Conservation (phyloP, 768 basidiomycete species). For the Auricularia sp. region DNA sequence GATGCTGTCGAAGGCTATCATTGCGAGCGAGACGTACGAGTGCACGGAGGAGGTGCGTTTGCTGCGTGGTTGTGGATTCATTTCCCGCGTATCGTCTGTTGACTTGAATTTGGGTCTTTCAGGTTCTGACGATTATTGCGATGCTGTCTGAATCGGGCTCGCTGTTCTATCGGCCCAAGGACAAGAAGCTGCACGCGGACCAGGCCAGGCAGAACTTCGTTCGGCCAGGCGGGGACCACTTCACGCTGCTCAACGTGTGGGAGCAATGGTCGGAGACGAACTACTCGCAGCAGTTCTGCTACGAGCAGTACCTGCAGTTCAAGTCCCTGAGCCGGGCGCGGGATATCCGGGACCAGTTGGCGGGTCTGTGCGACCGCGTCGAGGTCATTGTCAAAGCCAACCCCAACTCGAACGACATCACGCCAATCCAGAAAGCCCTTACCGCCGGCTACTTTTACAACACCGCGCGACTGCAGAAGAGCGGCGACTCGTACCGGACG, state of each 20-base stretch:
- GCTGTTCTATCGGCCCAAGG: constrained; percentile 93
- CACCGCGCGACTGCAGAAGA: constrained; percentile 87
- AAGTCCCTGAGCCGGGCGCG: constrained; percentile 90
- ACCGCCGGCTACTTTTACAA: constrained; percentile 96
- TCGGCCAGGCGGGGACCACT: constrained; percentile 93
- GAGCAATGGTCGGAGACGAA: constrained; percentile 98
- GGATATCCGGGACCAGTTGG: constrained; percentile 93
- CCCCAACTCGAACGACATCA: constrained; percentile 87
- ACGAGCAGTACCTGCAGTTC: constrained; percentile 91
- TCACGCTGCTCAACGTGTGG: constrained; percentile 95
- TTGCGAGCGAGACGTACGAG: constrained; percentile 85
- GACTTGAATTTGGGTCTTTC: constrained; percentile 1
- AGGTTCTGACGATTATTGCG: constrained; percentile 93
- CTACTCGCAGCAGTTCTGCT: constrained; percentile 94
- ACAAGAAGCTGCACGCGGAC: constrained; percentile 95
- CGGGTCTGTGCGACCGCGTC: constrained; percentile 91
- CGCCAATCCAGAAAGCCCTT: constrained; percentile 88
- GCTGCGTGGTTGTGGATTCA: background rate
- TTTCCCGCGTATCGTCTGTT: background rate
- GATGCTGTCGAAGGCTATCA: constrained; percentile 92
- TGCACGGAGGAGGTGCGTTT: constrained; percentile 87
- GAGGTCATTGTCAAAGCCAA: constrained; percentile 84
- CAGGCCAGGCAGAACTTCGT: constrained; percentile 97
- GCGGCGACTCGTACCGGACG: constrained; percentile 94
- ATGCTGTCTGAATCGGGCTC: constrained; percentile 96